These are phyloP conservation scores for Telopea speciosissima DNA, from an alignment of 177 flowering plant species.

Conservation along the genomic window DNA sequence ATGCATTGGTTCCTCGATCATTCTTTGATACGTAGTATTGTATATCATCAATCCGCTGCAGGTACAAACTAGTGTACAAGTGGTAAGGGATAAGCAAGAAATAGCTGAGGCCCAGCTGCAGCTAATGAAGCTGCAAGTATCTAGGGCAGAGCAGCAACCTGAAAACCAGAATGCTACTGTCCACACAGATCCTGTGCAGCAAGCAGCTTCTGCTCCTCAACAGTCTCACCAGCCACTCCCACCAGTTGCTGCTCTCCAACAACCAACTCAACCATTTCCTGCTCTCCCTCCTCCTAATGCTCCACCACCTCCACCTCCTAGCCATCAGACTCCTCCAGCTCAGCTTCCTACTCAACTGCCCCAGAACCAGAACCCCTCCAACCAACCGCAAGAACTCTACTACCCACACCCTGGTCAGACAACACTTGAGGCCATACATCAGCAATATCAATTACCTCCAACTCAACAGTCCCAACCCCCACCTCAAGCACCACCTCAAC, in stretches of 20 bases:
- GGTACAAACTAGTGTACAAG: constrained; percentile 72
- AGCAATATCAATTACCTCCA: constrained; percentile 54
- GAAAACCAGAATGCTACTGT: constrained; percentile 29
- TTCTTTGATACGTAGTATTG: neutral
- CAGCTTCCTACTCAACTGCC: constrained; percentile 12
- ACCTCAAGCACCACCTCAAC: constrained; percentile 41
- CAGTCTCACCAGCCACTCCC: constrained; percentile 45
- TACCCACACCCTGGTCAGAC: constrained; percentile 44
- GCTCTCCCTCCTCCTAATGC: constrained; percentile 36
- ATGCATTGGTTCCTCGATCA: neutral
- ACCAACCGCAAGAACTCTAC: constrained; percentile 50
- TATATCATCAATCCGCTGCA: constrained; percentile 24
- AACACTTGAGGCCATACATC: constrained; percentile 41
- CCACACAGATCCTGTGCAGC: constrained; percentile 42
- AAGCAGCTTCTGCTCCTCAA: constrained; percentile 40
- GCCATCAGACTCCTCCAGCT: neutral
- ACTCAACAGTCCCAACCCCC: constrained; percentile 39
- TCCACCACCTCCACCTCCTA: constrained; percentile 23
- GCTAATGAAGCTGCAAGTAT: constrained; percentile 56
- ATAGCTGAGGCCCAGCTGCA: constrained; percentile 59
- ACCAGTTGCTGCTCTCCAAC: constrained; percentile 31
- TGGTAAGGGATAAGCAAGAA: constrained; percentile 73
- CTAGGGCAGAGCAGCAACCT: constrained; percentile 41
- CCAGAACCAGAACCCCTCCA: constrained; percentile 35
- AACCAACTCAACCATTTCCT: constrained; percentile 29